phyloP scores from a whole-genome alignment of 2,329 filamentous ascomycete species.

The Alternaria consortialis region DNA sequence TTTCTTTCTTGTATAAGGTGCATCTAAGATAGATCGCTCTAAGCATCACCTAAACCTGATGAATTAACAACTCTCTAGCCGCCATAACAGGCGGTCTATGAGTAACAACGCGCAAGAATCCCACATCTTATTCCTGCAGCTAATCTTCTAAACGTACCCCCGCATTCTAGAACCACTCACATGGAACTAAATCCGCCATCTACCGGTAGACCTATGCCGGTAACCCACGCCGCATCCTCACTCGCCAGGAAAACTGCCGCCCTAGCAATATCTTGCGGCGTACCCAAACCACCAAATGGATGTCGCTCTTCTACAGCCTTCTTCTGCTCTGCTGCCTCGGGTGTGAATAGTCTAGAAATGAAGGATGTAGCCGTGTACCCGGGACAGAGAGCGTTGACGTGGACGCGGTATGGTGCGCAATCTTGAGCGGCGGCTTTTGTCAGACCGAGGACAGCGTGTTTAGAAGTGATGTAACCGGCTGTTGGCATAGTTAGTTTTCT shows the following conservation, averaged over 20 bases:
- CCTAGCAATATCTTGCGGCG: constrained; percentile 44
- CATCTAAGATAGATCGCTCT: too few species aligned
- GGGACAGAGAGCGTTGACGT: constrained; percentile 64
- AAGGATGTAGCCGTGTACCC: constrained; percentile 54
- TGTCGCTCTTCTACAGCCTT: constrained; percentile 28
- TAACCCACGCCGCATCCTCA: constrained; percentile 58
- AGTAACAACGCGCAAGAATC: too few species aligned
- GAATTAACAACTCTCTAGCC: too few species aligned
- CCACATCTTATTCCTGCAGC: not conserved
- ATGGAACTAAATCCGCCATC: constrained; percentile 56
- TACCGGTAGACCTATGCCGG: constrained; percentile 56
- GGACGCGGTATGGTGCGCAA: constrained; percentile 59
- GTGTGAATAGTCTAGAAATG: constrained; percentile 28
- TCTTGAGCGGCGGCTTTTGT: constrained; percentile 61
- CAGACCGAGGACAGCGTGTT: constrained; percentile 61
- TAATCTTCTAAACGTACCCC: not conserved
- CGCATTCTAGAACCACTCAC: constrained; percentile 6
- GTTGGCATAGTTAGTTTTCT: not conserved
- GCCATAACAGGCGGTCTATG: too few species aligned
- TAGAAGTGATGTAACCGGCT: constrained; percentile 57
- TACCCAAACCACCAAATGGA: constrained; percentile 44
- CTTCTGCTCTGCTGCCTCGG: constrained; percentile 15
- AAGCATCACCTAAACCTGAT: too few species aligned
- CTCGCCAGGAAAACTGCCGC: constrained; percentile 58
- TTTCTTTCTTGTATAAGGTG: too few species aligned